Conservation (phyloP, 805 yeast genomes). For the Kodamaea kaohsiungensis region DNA sequence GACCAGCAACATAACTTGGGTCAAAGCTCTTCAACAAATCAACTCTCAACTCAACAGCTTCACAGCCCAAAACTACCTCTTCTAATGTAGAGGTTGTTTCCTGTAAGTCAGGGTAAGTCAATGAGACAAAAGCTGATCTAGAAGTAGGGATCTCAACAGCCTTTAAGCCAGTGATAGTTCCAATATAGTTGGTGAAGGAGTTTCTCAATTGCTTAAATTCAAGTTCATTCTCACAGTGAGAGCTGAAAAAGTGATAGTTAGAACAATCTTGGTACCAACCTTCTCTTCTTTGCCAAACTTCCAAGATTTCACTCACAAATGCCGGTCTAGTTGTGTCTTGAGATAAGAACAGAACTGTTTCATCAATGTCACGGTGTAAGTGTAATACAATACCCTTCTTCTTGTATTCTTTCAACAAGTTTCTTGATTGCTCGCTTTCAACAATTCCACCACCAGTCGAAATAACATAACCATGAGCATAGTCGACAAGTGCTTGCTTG, state of each 20-base stretch:
- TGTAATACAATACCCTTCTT: conserved; percentile 78
- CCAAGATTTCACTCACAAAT: conserved; percentile 71
- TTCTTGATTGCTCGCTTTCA: conserved; percentile 70
- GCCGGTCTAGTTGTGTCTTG: conserved; percentile 89
- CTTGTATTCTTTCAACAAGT: conserved; percentile 54
- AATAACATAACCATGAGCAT: conserved; percentile 58
- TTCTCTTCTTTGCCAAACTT: conserved; percentile 85
- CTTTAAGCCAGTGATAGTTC: conserved; percentile 59
- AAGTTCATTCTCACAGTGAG: conserved; percentile 58
- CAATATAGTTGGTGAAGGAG: conserved; percentile 59
- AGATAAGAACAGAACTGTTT: conserved; percentile 72
- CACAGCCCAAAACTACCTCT: conserved; percentile 63
- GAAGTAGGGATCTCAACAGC: conserved; percentile 39
- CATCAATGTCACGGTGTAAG: conserved; percentile 82
- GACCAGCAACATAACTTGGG: conserved; percentile 64
- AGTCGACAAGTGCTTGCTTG: conserved; percentile 45
- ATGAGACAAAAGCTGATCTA: conserved; percentile 70
- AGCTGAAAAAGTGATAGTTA: conserved; percentile 72
- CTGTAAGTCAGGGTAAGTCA: conserved; percentile 65
- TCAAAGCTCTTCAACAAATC: conserved; percentile 60
- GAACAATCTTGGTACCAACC: conserved; percentile 78
- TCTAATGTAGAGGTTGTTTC: conserved; percentile 48
- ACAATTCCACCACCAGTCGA: conserved; percentile 98
- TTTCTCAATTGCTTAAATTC: conserved; percentile 59
- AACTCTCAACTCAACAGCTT: conserved; percentile 83